Conservation (phyloP, 768 basidiomycete genomes). For the Leccinum aurantiacum region DNA sequence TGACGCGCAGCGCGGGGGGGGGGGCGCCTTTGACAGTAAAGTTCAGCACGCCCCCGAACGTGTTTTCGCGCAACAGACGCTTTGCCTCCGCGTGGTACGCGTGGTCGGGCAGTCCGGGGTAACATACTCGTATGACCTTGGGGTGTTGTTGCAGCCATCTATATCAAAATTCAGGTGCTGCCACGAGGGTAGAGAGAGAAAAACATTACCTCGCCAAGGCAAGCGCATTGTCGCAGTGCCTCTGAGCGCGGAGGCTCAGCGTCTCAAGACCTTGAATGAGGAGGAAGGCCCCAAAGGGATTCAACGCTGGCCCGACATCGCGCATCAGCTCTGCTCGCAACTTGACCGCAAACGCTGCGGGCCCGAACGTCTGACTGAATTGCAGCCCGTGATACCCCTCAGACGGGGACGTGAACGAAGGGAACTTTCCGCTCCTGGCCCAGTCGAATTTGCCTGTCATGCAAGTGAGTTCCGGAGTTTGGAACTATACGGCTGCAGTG, state of each 20-base stretch:
- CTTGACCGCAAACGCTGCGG: slow-evolving; percentile 62
- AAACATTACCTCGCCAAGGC: slow-evolving; percentile 52
- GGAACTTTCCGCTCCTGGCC: slow-evolving; percentile 65
- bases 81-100: slow-evolving; percentile 14
- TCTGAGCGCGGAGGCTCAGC: slow-evolving; percentile 64
- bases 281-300: slow-evolving; percentile 74
- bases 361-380: slow-evolving; percentile 66
- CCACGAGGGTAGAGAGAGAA: background rate
- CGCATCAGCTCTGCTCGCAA: slow-evolving; percentile 63
- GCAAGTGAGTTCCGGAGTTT: background rate
- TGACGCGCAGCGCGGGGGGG: too few species aligned
- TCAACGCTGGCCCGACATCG: slow-evolving; percentile 63
- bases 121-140: slow-evolving; percentile 18
- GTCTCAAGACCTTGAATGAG: slow-evolving; percentile 81
- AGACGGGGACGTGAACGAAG: slow-evolving; percentile 68
- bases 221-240: slow-evolving; percentile 71
- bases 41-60: slow-evolving; percentile 19
- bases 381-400: slow-evolving; percentile 76
- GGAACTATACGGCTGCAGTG: background rate
- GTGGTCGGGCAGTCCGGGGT: slow-evolving; percentile 13
- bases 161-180: background rate
- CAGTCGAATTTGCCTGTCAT: slow-evolving; percentile 59
- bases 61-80: slow-evolving; percentile 5
- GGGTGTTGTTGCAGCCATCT: slow-evolving; percentile 14
- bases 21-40: slow-evolving; percentile 12